Evolutionary conservation across 805 yeast species (phyloP), one percentile per base, ranked within the genome.

Genomic region (Candida loeiensis): DNA sequence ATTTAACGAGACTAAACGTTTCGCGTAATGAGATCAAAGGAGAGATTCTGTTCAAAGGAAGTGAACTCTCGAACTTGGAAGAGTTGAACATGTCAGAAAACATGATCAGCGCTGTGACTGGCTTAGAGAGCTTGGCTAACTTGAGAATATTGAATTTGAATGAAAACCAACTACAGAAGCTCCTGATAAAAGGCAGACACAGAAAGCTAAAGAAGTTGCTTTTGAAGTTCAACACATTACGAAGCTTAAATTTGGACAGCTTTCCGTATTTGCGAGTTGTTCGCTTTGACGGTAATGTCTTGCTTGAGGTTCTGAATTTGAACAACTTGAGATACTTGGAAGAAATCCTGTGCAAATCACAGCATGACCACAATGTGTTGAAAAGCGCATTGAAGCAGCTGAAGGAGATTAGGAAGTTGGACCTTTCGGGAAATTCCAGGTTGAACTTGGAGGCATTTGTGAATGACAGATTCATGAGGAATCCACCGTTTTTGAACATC

Each of bases 71-170:
- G 33, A 61, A 63, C 39, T 54, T 77, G 24, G 73, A 74, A 47
- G 74, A 69, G 21, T 47, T 77, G 40, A 60, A 66, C 18, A 34
- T 76, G 31, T 63, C 71, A 13, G 71, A 66, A 13, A 77, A 77
- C 48, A 49, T 49, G n/a, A 48, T 77, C 12, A 40, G 49, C 3
- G 30, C 44, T 1, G 40, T 77, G 2, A 14, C 15, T 0, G 72
- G 73, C 4, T 37, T 76, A 6, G 72, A 69, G 15, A 42, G 45
- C 5, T 48, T 71, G 26, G 55, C 63, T 1, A 51, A 51, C 16
- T 53, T 77, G 42, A 48, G 70, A 14, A 51, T 65, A 5, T 53
- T 77, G 30, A 68, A 74, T 26, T 54, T 64, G 27, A 69, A 69
- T 40, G 71, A 67, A 11, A 77, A 77, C 47, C 53, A 50, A 19